Percentiles rank a stretch among this genome's conserved stretches.
phyloP scores from a whole-genome alignment of 352 stramenopile species.

The Globisporangium spiculum region DNA sequence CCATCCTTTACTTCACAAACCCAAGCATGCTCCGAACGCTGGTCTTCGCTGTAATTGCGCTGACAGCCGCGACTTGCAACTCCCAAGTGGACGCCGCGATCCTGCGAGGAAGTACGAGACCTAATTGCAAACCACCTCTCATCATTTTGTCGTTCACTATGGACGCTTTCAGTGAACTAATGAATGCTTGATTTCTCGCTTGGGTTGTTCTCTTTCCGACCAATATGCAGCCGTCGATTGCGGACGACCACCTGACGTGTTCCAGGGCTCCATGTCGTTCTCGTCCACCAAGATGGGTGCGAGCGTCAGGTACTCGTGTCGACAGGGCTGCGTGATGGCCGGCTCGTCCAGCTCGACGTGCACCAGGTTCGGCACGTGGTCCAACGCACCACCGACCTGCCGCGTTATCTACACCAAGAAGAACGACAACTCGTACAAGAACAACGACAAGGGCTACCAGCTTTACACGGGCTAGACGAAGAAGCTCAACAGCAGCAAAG shows the following conservation, averaged over 20 bases:
- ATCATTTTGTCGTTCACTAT: neutral
- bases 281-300: conserved; percentile 34
- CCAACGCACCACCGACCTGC: conserved; percentile 29
- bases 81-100: neutral
- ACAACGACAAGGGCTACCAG: conserved; percentile 43
- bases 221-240: conserved; percentile 14
- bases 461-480: conserved; percentile 45
- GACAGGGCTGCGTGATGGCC: conserved; percentile 36
- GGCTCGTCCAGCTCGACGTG: conserved; percentile 32
- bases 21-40: neutral
- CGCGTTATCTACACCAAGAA: conserved; percentile 36
- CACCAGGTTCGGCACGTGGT: conserved; percentile 38
- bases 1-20: neutral
- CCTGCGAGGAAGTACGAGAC: conserved; percentile 11
- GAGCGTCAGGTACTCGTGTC: conserved; percentile 37
- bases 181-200: neutral
- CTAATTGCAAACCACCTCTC: neutral
- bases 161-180: neutral
- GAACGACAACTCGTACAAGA: conserved; percentile 61
- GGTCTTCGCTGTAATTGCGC: neutral
- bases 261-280: conserved; percentile 43
- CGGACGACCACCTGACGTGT: conserved; percentile 24
- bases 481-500: neutral
- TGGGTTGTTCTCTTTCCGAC: neutral
- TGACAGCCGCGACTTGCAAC: neutral